phyloP scores from a whole-genome alignment of 192 early-diverging fungal genomes.

The Podila minutissima region DNA sequence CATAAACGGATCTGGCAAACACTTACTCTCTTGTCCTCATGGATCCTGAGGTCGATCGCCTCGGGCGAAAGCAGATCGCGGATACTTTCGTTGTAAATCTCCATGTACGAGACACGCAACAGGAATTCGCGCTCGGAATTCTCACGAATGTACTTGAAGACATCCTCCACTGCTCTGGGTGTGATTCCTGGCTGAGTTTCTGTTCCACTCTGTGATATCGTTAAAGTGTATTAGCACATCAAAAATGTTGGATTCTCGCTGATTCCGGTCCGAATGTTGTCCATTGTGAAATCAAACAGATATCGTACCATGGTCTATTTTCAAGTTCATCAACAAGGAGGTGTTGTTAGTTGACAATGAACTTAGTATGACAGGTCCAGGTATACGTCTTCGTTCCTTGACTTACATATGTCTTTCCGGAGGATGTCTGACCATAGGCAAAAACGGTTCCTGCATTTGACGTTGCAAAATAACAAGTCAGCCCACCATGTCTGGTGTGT shows the following conservation, averaged over 20 bases:
- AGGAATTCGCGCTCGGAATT: slow-evolving; percentile 82
- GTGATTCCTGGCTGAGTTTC: slow-evolving; percentile 81
- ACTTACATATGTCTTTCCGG: slow-evolving; percentile 89
- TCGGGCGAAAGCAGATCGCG: slow-evolving; percentile 89
- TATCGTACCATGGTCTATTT: slow-evolving; percentile 1
- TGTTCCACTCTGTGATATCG: slow-evolving; percentile 62
- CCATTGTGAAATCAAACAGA: no score
- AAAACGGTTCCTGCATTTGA: slow-evolving; percentile 84
- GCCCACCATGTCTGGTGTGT: neutral
- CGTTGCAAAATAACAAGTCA: slow-evolving; percentile 3
- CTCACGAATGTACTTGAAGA: slow-evolving; percentile 79
- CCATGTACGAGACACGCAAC: slow-evolving; percentile 95
- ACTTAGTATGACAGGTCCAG: no score
- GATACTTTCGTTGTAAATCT: slow-evolving; percentile 97
- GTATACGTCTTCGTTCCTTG: no score
- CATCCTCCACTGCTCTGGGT: slow-evolving; percentile 78
- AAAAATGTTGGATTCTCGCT: neutral
- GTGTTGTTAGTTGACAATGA: neutral
- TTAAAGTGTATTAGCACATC: neutral
- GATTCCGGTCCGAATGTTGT: no score
- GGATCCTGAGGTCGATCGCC: slow-evolving; percentile 87
- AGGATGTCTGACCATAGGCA: slow-evolving; percentile 98
- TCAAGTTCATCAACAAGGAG: neutral
- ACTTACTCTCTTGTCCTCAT: slow-evolving; percentile 69
- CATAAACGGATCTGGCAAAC: no score